A percentile compares a stretch with the other conserved stretches of the same genome.
These are phyloP conservation scores for Phialophora tarda DNA, from an alignment of 2,329 filamentous ascomycete species.

Conservation along the genomic window DNA sequence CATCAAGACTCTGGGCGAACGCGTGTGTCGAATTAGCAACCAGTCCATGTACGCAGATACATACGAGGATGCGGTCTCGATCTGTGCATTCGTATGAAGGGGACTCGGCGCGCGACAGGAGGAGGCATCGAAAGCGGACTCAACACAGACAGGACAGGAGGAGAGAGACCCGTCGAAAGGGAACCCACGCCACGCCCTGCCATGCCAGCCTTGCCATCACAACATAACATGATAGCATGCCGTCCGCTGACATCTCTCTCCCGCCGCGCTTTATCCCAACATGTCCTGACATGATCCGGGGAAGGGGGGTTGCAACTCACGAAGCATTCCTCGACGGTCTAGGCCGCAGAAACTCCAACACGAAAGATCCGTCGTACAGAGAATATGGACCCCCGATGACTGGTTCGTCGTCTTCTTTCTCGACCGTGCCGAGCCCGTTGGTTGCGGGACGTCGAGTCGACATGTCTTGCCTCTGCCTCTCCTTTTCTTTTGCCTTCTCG, in stretches of 20 bases:
- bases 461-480: neutral
- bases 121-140: neutral
- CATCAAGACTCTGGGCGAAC: slow-evolving; percentile 27
- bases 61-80: neutral
- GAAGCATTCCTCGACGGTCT: slow-evolving; percentile 28
- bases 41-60: neutral
- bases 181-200: too few species aligned
- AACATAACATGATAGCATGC: too few species aligned
- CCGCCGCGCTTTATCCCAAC: too few species aligned
- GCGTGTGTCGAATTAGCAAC: neutral
- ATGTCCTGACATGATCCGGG: neutral
- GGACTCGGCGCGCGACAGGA: neutral
- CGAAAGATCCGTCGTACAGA: slow-evolving; percentile 27
- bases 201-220: too few species aligned
- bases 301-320: slow-evolving; percentile 17
- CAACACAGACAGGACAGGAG: neutral
- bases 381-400: slow-evolving; percentile 28
- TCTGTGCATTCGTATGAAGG: neutral
- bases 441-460: neutral
- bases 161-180: too few species aligned
- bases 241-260: too few species aligned
- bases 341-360: slow-evolving; percentile 30
- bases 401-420: slow-evolving; percentile 12
- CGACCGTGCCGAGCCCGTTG: neutral
- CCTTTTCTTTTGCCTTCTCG: too few species aligned